These are phyloP conservation scores for Cercis canadensis DNA, from an alignment of 306 rosid species.

Conservation along the genomic window DNA sequence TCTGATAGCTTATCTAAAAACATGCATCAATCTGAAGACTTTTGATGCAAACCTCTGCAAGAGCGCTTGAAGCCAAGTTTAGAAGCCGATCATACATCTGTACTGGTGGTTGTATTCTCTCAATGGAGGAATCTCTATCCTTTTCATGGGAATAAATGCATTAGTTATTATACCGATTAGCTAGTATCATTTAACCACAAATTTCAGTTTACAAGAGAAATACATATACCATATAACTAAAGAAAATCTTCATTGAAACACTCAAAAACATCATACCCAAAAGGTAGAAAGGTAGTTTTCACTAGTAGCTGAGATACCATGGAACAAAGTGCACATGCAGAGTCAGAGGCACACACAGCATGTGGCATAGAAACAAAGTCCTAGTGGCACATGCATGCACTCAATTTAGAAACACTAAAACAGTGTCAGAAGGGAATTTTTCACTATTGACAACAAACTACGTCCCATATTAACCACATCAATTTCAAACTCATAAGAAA, in stretches of 20 bases:
- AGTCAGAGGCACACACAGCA: not conserved
- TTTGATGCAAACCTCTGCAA: conserved; percentile 65
- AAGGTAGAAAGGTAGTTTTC: no score
- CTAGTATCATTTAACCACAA: conserved; percentile 15
- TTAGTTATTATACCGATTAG: conserved; percentile 6
- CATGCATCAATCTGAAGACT: conserved; percentile 15
- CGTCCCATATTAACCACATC: no score
- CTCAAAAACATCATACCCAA: no score
- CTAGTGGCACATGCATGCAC: not conserved
- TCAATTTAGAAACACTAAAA: not conserved
- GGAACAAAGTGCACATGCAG: not conserved
- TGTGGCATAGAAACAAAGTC: not conserved
- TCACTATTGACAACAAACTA: no score
- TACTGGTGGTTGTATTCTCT: conserved; percentile 50
- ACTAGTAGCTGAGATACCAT: no score
- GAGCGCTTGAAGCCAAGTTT: conserved; percentile 73
- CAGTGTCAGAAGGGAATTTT: no score
- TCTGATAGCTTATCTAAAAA: conserved; percentile 20
- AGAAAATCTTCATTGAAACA: no score
- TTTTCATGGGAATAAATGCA: conserved; percentile 39
- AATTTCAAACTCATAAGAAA: no score
- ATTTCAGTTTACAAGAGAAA: not conserved
- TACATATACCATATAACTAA: not conserved
- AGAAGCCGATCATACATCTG: conserved; percentile 81
- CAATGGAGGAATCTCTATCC: conserved; percentile 42